Base-by-base conservation (phyloP, 2,329 filamentous ascomycete genomes). In the Stylonectria norvegica region DNA sequence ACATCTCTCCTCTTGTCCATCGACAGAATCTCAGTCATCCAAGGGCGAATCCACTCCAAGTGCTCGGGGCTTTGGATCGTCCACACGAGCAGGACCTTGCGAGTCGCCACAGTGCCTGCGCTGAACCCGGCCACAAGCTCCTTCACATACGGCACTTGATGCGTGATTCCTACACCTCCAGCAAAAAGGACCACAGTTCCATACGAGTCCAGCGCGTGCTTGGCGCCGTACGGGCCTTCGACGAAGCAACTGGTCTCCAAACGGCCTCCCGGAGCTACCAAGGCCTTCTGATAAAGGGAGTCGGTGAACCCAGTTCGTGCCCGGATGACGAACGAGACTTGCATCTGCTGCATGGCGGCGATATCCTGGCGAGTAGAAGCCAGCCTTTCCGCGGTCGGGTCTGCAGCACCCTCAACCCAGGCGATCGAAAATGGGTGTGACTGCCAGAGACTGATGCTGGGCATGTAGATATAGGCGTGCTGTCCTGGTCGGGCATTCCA, bases 351-450 rank as follows among this genome's bases (percentile, higher is more conserved):
- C 72, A 71, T 79, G 57, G 64, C 71, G 17, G 77, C 64, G 25
- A 81, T 67, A 42, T 83, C 79, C 49, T 80, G 75, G 34, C 75
- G 70, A 49, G 71, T 75, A 65, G 77, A 75, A n/a, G 75, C 73
- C 27, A 82, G 65, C 62, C 76, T 78, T 48, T 81, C 78, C 9
- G 64, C 60, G 36, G 65, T 67, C 10, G 68, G 53, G 35, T 70
- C 64, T 43, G 77, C 74, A 29, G 70, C 73, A 46, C 87, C 83
- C 44, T 88, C 82, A 49, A 79, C 83, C 86, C 86, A 91, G 23
- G 84, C 83, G 30, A 89, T 72, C 3, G 85, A 87, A 68, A 90
- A 90, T 1, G 86, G 86, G 57, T 91, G 86, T 33, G 83, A 88
- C 53, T 85, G 85, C 76, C 79, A 83, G 46, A 81, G 72, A 48